Evolutionary conservation across 1,284 basidiomycete species (phyloP).

Genomic region (Psilocybe mexicana): DNA sequence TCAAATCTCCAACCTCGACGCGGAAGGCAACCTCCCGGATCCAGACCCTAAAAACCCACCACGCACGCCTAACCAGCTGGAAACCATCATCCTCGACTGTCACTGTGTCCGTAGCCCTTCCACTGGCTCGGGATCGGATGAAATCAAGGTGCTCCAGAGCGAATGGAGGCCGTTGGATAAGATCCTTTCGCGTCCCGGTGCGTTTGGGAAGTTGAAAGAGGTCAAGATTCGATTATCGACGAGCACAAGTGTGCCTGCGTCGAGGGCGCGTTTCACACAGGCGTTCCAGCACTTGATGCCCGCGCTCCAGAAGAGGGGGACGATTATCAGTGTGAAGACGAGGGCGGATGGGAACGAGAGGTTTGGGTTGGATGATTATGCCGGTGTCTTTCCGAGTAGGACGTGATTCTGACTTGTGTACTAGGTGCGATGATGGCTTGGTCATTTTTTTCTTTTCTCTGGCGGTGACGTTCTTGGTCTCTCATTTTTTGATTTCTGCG

Average conservation of each 20-base stretch:
- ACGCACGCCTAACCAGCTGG: slow-evolving; percentile 8
- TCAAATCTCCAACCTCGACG: slow-evolving; percentile 2
- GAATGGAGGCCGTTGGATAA: slow-evolving; percentile 21
- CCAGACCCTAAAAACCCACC: no score
- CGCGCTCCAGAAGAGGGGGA: slow-evolving; percentile 1
- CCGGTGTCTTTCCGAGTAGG: no score
- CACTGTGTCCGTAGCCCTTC: slow-evolving; percentile 15
- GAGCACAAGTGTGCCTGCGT: slow-evolving; percentile 4
- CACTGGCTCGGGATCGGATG: neutral
- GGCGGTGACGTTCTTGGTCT: no score
- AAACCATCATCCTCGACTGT: slow-evolving; percentile 18
- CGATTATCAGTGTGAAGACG: neutral
- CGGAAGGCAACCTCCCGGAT: neutral
- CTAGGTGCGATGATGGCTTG: no score
- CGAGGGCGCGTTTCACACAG: neutral
- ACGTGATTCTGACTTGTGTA: no score
- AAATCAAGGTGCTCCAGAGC: slow-evolving; percentile 2
- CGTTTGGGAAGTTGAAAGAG: slow-evolving; percentile 9
- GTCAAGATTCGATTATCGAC: slow-evolving; percentile 8
- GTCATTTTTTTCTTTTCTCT: no score
- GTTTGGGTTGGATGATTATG: slow-evolving; percentile 1
- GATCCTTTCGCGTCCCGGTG: neutral
- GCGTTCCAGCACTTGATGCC: slow-evolving; percentile 9
- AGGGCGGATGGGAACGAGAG: slow-evolving; percentile 1
- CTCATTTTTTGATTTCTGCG: no score